A percentile compares a stretch with the other conserved stretches of the same genome.
These are phyloP conservation scores for Agrocybe pediades DNA, from an alignment of 768 basidiomycete species.

Conservation along the genomic window DNA sequence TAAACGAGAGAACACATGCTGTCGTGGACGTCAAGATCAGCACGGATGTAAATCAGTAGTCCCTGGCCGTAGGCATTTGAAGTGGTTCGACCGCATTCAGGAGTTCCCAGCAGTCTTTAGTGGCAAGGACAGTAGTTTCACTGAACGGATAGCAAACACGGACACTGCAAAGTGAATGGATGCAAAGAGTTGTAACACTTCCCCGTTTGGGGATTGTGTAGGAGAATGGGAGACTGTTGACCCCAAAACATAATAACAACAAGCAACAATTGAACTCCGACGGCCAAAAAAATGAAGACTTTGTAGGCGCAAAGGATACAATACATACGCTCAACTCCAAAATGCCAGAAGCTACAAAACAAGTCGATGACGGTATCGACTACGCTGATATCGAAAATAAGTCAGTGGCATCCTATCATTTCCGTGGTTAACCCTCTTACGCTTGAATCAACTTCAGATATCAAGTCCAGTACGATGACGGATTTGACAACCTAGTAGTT, in stretches of 20 bases:
- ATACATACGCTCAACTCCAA: slow-evolving; percentile 22
- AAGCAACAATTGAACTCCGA: slow-evolving; percentile 20
- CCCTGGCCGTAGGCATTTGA: too few species aligned
- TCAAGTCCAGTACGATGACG: slow-evolving; percentile 79
- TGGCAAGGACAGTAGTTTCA: too few species aligned
- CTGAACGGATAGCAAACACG: too few species aligned
- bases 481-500: slow-evolving; percentile 89
- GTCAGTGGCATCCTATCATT: slow-evolving; percentile 40
- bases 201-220: not conserved
- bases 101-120: too few species aligned
- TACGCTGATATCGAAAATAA: slow-evolving; percentile 88
- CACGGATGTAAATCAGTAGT: too few species aligned
- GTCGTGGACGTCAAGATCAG: too few species aligned
- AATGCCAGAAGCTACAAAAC: slow-evolving; percentile 46
- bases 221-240: not conserved
- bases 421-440: not conserved
- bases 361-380: slow-evolving; percentile 71
- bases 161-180: not conserved
- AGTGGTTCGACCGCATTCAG: too few species aligned
- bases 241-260: not conserved
- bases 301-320: slow-evolving; percentile 6
- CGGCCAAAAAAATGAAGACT: slow-evolving; percentile 19
- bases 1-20: too few species aligned
- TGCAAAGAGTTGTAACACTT: not conserved
- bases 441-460: slow-evolving; percentile 53